These are phyloP conservation scores for Colletotrichum lindemuthianum DNA, from an alignment of 2,329 filamentous ascomycete species.

Conservation along the genomic window DNA sequence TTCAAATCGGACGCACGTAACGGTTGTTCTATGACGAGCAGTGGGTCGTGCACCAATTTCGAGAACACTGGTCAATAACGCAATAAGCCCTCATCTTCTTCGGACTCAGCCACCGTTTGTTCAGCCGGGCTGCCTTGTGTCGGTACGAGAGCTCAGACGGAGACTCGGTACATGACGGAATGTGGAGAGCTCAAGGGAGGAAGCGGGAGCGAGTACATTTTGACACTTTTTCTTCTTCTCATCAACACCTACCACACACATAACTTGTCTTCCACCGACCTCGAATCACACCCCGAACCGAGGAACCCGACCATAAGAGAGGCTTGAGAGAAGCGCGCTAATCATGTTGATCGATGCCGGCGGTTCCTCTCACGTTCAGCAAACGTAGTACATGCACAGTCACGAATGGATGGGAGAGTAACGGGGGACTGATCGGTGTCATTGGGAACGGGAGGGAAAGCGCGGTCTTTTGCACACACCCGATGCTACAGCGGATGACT, in stretches of 20 bases:
- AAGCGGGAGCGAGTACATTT: conserved; percentile 23
- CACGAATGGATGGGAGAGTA: conserved; percentile 3
- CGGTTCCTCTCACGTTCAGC: conserved; percentile 19
- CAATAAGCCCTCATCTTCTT: conserved; percentile 20
- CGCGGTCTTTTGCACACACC: conserved; percentile 23
- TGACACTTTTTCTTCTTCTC: conserved; percentile 23
- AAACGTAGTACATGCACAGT: conserved; percentile 17
- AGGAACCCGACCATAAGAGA: not conserved
- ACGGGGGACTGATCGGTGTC: conserved; percentile 4
- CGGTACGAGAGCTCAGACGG: conserved; percentile 18
- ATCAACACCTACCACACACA: conserved; percentile 12
- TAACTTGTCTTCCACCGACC: not conserved
- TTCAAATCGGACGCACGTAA: not conserved
- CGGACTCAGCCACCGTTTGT: conserved; percentile 5
- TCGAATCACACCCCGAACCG: not conserved
- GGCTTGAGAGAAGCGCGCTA: conserved; percentile 3
- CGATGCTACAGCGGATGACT: conserved; percentile 15
- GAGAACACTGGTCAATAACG: conserved; percentile 20
- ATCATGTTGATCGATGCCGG: conserved; percentile 21
- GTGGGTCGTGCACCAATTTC: conserved; percentile 22
- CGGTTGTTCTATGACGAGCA: conserved; percentile 17
- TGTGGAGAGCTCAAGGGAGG: conserved; percentile 5
- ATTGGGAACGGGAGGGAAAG: not conserved
- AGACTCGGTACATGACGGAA: conserved; percentile 4
- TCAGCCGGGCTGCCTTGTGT: conserved; percentile 15